Evolutionary conservation across 768 basidiomycete species (phyloP).

Genomic region (Coprinellus aureogranulatus): DNA sequence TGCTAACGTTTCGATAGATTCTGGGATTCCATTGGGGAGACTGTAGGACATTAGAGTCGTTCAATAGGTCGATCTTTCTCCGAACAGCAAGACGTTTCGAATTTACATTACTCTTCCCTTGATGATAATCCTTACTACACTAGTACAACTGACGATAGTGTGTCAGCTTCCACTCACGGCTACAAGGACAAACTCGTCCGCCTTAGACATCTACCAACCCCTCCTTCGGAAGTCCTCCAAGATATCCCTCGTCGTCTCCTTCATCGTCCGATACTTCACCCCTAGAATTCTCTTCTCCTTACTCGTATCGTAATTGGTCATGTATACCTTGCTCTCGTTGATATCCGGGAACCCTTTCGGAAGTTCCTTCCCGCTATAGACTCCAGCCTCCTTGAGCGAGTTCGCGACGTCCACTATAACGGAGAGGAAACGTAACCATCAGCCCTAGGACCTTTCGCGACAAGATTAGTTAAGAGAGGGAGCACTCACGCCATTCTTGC

Average conservation of each 20-base stretch:
- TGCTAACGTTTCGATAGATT: no score
- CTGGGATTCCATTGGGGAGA: no score
- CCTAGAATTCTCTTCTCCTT: conserved; percentile 43
- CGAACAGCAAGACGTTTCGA: no score
- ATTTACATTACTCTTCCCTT: no score
- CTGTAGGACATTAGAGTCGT: no score
- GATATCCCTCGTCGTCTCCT: conserved; percentile 39
- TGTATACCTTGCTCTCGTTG: conserved; percentile 15
- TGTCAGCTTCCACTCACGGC: no score
- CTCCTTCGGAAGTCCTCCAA: conserved; percentile 42
- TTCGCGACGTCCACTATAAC: conserved; percentile 32
- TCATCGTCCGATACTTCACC: conserved; percentile 37
- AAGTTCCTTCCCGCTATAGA: conserved; percentile 21
- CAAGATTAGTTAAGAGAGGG: not conserved
- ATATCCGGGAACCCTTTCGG: conserved; percentile 27
- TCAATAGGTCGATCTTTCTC: no score
- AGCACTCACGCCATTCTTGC: conserved; percentile 38
- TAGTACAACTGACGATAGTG: no score
- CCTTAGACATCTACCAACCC: no score
- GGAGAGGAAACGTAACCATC: not conserved
- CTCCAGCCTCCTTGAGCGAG: conserved; percentile 21
- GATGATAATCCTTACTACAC: no score
- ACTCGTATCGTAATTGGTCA: conserved; percentile 27
- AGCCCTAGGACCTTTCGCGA: not conserved
- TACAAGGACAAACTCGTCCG: no score